Evolutionary conservation across 2,329 filamentous ascomycete species (phyloP), one percentile per base, ranked within the genome.

Genomic region (Colletotrichum higginsianum): DNA sequence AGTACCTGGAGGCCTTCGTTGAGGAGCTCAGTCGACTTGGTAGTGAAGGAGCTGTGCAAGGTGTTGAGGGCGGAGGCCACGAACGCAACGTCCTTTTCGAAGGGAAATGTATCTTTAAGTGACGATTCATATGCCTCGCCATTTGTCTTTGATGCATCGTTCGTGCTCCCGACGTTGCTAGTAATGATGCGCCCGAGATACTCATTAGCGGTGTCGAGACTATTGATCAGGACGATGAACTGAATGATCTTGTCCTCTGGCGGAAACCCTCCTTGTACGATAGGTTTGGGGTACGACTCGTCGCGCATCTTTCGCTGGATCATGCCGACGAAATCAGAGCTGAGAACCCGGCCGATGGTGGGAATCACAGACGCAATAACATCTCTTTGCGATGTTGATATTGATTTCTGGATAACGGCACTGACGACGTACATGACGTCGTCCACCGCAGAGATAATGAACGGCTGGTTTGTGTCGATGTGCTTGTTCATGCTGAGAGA

Each of bases 401-500:
- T 86, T 0, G 94, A 93, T 75, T 96, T 92, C 74, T 97, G 93
- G 9, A 98, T 87, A 44, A 98, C 93, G 61, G 96, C 92, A 79
- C 97, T 97, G 79, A 98, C 94, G 76, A 99, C 98, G 82, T 98
- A 99, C 96, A 99, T 98, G 78, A 98, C 95, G 83, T 98, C 96
- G 84, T 99, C 96, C 11, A 99, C 95, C 0, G 96, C 95, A 2
- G 95, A 95, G 53, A 96, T 96, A 77, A 99, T 98, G 78, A 94
- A 97, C 0, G 96, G 96, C 3, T 94, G 89, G 76, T 95, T 94
- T 69, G 91, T 89, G 63, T 92, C 90, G 53, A 98, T 86, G 4
- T 92, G 86, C 77, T 88, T 93, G 77, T 88, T 91, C 52, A 92
- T 86, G 78, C 92, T 94, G 44, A 99, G 86, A 0, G 93, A 93